phyloP scores from a whole-genome alignment of 2,329 filamentous ascomycete genomes.

The Anthostomella pinea region DNA sequence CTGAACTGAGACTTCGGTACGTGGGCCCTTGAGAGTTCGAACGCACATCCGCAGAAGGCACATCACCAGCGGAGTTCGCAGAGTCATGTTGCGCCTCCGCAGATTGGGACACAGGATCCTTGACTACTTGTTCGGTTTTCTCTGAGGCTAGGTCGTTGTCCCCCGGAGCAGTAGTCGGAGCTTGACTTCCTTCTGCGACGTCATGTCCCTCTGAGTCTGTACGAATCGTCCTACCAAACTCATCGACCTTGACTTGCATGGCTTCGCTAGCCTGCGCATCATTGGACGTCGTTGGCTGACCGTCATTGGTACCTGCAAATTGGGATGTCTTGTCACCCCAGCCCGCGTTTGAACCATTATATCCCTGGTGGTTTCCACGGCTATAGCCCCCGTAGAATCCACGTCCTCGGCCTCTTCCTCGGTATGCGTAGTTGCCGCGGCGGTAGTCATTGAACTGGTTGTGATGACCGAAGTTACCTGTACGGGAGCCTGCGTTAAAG shows the following conservation, averaged over 20 bases:
- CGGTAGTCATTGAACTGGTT: constrained; percentile 77
- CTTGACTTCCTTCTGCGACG: constrained; percentile 24
- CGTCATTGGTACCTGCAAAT: constrained; percentile 15
- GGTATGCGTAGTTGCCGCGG: constrained; percentile 64
- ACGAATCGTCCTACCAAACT: constrained; percentile 38
- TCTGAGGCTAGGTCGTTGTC: constrained; percentile 22
- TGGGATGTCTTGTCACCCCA: constrained; percentile 27
- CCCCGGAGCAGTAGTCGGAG: constrained; percentile 17
- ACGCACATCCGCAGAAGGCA: constrained; percentile 31
- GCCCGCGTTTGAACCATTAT: constrained; percentile 28
- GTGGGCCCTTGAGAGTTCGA: constrained; percentile 25
- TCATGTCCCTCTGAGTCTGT: constrained; percentile 23
- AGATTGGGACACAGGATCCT: constrained; percentile 24
- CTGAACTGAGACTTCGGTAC: constrained; percentile 18
- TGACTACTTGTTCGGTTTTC: constrained; percentile 26
- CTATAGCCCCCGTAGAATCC: constrained; percentile 51
- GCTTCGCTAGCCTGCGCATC: constrained; percentile 21
- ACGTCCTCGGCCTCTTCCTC: constrained; percentile 63
- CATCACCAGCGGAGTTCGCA: constrained; percentile 31
- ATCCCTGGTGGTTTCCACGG: constrained; percentile 53
- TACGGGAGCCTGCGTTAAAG: constrained; percentile 74
- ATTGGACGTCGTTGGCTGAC: constrained; percentile 19
- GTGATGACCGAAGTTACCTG: constrained; percentile 79
- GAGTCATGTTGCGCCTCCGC: constrained; percentile 26
- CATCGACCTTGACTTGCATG: constrained; percentile 35